A percentile compares a stretch with the other conserved stretches of the same genome.
Evolutionary conservation across 352 stramenopile species (phyloP).

Genomic region (Hyaloperonospora brassicae): DNA sequence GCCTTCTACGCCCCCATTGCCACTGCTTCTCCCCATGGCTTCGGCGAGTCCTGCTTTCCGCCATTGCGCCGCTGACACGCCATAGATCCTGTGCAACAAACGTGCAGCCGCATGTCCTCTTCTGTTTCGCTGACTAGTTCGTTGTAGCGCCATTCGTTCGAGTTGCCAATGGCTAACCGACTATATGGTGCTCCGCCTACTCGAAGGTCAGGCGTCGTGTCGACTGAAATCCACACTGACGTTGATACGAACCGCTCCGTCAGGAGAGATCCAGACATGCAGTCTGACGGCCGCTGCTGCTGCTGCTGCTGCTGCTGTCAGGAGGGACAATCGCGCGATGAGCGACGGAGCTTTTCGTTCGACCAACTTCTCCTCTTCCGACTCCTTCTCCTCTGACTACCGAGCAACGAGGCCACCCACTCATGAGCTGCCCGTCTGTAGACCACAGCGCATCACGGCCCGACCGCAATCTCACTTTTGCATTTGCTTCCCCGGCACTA

Average conservation of each 20-base stretch:
- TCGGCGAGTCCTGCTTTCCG: not conserved
- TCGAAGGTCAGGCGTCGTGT: constrained; percentile 12
- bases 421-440: constrained; percentile 20
- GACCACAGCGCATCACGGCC: constrained; percentile 11
- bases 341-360: constrained; percentile 19
- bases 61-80: constrained; percentile 4
- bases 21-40: constrained; percentile 8
- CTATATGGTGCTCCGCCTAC: constrained; percentile 28
- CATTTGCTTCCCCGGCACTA: constrained; percentile 30
- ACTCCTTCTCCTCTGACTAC: constrained; percentile 5
- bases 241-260: constrained; percentile 13
- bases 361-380: constrained; percentile 17
- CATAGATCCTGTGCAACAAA: constrained; percentile 20
- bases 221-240: constrained; percentile 5
- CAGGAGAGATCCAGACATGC: constrained; percentile 12
- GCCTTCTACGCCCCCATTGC: not conserved
- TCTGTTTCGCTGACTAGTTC: constrained; percentile 8
- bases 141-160: constrained; percentile 11
- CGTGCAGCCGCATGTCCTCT: constrained; percentile 5
- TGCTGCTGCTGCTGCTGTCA: not conserved
- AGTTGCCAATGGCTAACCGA: constrained; percentile 17
- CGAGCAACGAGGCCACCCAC: not conserved
- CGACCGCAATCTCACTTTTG: constrained; percentile 23
- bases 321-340: constrained; percentile 17
- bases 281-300: not conserved